Base-by-base conservation (phyloP, 495 filamentous ascomycete species). In the Penicillium silybi region DNA sequence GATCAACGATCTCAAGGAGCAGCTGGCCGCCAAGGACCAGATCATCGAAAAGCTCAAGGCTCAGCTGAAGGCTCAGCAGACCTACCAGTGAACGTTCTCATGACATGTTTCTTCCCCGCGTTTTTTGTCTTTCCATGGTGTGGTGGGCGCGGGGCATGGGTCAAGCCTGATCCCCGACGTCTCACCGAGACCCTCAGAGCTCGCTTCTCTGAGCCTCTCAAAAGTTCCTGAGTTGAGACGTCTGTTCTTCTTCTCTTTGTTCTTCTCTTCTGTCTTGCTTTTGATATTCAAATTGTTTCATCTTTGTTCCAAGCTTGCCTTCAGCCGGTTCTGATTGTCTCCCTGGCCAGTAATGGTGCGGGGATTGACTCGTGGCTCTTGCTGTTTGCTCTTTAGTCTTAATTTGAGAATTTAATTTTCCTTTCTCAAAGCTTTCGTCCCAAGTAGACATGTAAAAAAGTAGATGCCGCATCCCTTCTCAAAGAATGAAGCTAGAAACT, bases 301-400 rank as follows among this genome's bases (percentile, higher is more conserved):
- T 13, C 29, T 44, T 48, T 57, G 29, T 52, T 48, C 56, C 43
- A 50, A 46, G 51, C 56, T 22, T n/a, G n/a, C n/a, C n/a, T n/a
- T n/a, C n/a, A 62, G 76, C 72, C 74, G 73, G 73, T 79, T 79
- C 77, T 79, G 77, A 79, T 65, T 55, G 76, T 80, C 77, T 79
- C 76, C 75, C 63, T 17, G 39, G 40, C 53, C 35, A 23, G 22
- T 23, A 23, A 6, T 25, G 44, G 16, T 39, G 47, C 29, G 37
- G 60, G 73, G 75, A 78, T 79, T 72, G 75, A 80, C 77, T 80
- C 77, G 77, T 80, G 77, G 77, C 76, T 64, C 57, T 53, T 59
- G 53, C 47, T 61, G 43, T 56, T 44, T 48, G 59, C 41, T 29
- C 26, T 44, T 55, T 40, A 46, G 20, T 29, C 51, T 48, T 43